Percentiles rank a stretch among this genome's conserved stretches.
Evolutionary conservation across 441 rosid genomes (phyloP).

Genomic region (Biscutella laevigata): DNA sequence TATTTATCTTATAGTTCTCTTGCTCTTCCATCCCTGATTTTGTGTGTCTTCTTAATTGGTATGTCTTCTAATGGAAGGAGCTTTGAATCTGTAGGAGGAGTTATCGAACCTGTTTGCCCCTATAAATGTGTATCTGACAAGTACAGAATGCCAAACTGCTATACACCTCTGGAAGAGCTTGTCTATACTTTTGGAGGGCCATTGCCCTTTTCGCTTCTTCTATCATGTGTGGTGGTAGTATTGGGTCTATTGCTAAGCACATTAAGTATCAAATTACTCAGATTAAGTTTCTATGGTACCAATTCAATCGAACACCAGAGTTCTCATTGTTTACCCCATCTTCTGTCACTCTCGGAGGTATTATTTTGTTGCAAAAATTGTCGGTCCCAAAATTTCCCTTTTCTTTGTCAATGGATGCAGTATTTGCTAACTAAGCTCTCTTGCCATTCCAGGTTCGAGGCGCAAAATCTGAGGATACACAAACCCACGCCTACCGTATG

Average conservation of each 20-base stretch:
- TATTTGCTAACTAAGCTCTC: slow-evolving; percentile 9
- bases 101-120: slow-evolving; percentile 56
- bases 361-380: slow-evolving; percentile 13
- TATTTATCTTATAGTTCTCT: slow-evolving; percentile 27
- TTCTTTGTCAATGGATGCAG: slow-evolving; percentile 15
- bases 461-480: slow-evolving; percentile 86
- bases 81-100: slow-evolving; percentile 66
- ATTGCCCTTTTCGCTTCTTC: slow-evolving; percentile 65
- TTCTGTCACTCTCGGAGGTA: slow-evolving; percentile 93
- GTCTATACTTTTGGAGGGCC: slow-evolving; percentile 93
- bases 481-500: slow-evolving; percentile 91
- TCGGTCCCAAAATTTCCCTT: slow-evolving; percentile 11
- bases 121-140: slow-evolving; percentile 84
- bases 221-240: slow-evolving; percentile 61
- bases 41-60: slow-evolving; percentile 10
- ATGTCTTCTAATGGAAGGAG: slow-evolving; percentile 22
- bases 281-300: slow-evolving; percentile 47
- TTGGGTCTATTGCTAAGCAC: slow-evolving; percentile 62
- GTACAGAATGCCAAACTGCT: slow-evolving; percentile 95
- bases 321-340: slow-evolving; percentile 66
- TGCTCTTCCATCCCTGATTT: slow-evolving; percentile 5
- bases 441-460: slow-evolving; percentile 66
- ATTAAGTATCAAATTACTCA: slow-evolving; percentile 63
- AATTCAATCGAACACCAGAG: slow-evolving; percentile 61
- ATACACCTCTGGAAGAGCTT: slow-evolving; percentile 93